Base-by-base conservation (phyloP, 257 asterid genomes). In the Cordia subcordata region DNA sequence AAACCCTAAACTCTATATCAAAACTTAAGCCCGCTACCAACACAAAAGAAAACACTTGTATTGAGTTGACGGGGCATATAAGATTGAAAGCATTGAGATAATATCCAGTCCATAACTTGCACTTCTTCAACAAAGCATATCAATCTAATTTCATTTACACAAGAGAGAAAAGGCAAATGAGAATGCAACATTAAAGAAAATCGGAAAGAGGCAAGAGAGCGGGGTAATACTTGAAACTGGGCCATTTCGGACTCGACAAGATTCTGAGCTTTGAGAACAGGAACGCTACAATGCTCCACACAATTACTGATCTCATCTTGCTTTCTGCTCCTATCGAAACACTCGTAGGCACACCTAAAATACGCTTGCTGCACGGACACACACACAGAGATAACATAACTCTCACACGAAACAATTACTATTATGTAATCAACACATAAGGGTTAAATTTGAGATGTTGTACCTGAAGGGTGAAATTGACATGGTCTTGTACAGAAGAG, bases 391-490 rank as follows among this genome's bases (percentile, higher is more conserved):
- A 22, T 6, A 35, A 16, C n/a, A 8, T 4, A 16, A 45, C 6
- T 27, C 4, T 27, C 35, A 27, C 35, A 27, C 6, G 35, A 27
- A 27, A 27, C 35, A 27, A 14, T 8, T 42, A 42, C 10, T 14
- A 15, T 45, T n/a, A 22, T 32, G 22, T 1, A 8, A 23, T 13
- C 22, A 56, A 27, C 10, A 13, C 1, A 22, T 19, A 60, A 57
- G 3, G 4, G 17, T 3, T 23, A 17, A 19, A 51, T 8, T 15
- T 51, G 22, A n/a, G n/a, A n/a, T n/a, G n/a, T n/a, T 15, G 54
- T 45, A 91, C 96, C 94, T 92, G 99, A 45, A 92, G 94, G 64
- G 91, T 86, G 76, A 89, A 93, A 81, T 82, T 81, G 71, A 93
- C 83, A 79, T 93, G 99, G 75, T 93, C 96, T 64, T 83, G 89